These are phyloP conservation scores for Phylloporus rhodoxanthus DNA, from an alignment of 768 basidiomycete species.

Conservation along the genomic window DNA sequence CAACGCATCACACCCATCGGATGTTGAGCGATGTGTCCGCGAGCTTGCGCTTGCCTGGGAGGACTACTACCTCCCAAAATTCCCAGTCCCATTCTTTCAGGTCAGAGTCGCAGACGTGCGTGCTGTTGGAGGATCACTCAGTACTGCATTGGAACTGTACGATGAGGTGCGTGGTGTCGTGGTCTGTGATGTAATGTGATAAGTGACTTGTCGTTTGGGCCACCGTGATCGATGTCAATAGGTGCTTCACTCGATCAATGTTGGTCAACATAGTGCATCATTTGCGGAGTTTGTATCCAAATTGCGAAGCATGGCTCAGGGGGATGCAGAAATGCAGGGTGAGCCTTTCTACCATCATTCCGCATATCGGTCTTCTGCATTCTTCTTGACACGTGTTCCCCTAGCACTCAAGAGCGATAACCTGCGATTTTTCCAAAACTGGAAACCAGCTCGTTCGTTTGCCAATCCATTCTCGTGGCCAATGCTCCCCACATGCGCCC, in stretches of 20 bases:
- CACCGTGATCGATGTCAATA: background rate
- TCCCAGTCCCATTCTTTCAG: slow-evolving; percentile 27
- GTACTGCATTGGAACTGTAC: slow-evolving; percentile 26
- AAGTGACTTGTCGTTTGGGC: background rate
- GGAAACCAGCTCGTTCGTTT: slow-evolving; percentile 30
- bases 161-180: slow-evolving; percentile 21
- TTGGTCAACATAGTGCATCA: slow-evolving; percentile 10
- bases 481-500: slow-evolving; percentile 23
- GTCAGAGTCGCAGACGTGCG: slow-evolving; percentile 31
- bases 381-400: background rate
- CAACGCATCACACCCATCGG: slow-evolving; percentile 10
- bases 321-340: slow-evolving; percentile 26
- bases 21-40: slow-evolving; percentile 21
- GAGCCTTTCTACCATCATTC: slow-evolving; percentile 4
- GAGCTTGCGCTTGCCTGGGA: slow-evolving; percentile 28
- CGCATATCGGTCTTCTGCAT: background rate
- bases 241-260: slow-evolving; percentile 22
- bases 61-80: slow-evolving; percentile 29
- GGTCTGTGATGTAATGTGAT: background rate
- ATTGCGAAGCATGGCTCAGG: slow-evolving; percentile 21
- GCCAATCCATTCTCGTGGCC: slow-evolving; percentile 32
- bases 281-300: slow-evolving; percentile 24
- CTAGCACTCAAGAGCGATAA: slow-evolving; percentile 17
- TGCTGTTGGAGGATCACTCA: slow-evolving; percentile 27
- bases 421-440: slow-evolving; percentile 28